These are phyloP conservation scores for Veloboletus limbatus DNA, from an alignment of 1,284 basidiomycete genomes.

Conservation along the genomic window DNA sequence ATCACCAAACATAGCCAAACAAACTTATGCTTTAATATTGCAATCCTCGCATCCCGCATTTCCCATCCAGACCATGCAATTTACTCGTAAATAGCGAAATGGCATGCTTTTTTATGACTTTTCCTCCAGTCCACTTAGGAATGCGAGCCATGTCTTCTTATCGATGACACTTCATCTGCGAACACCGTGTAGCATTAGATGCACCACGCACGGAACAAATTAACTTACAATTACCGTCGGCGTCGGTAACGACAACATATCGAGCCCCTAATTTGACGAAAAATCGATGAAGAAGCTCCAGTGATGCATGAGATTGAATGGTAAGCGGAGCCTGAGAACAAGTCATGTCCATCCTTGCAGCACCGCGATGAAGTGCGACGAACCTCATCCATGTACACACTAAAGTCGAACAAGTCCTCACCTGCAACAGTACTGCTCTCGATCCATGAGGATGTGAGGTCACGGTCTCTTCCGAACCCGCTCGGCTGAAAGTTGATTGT, in stretches of 20 bases:
- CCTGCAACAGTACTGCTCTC: constrained; percentile 36
- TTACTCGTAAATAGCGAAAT: not conserved
- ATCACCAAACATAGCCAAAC: constrained; percentile 18
- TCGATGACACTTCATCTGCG: constrained; percentile 83
- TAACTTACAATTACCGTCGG: constrained; percentile 75
- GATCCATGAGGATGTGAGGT: constrained; percentile 52
- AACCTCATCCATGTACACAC: constrained; percentile 88
- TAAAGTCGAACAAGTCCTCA: constrained; percentile 78
- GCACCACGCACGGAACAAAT: not conserved
- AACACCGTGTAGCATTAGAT: constrained; percentile 6
- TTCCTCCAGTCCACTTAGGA: constrained; percentile 71
- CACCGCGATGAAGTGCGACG: constrained; percentile 17
- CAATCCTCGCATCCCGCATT: too few relatives aligned
- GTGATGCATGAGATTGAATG: constrained; percentile 77
- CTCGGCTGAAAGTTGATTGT: constrained; percentile 61
- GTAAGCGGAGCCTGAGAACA: constrained; percentile 74
- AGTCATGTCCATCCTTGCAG: constrained; percentile 2
- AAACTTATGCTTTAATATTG: too few relatives aligned
- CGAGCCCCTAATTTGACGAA: constrained; percentile 92
- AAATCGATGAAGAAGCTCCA: constrained; percentile 88
- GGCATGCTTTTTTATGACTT: constrained; percentile 31
- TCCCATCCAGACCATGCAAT: too few relatives aligned
- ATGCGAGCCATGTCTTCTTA: constrained; percentile 90
- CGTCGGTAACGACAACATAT: constrained; percentile 83
- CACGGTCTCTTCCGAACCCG: constrained; percentile 40